Evolutionary conservation across 2,329 filamentous ascomycete genomes (phyloP), one percentile per base, ranked within the genome.

Genomic region (Lomentospora prolificans): DNA sequence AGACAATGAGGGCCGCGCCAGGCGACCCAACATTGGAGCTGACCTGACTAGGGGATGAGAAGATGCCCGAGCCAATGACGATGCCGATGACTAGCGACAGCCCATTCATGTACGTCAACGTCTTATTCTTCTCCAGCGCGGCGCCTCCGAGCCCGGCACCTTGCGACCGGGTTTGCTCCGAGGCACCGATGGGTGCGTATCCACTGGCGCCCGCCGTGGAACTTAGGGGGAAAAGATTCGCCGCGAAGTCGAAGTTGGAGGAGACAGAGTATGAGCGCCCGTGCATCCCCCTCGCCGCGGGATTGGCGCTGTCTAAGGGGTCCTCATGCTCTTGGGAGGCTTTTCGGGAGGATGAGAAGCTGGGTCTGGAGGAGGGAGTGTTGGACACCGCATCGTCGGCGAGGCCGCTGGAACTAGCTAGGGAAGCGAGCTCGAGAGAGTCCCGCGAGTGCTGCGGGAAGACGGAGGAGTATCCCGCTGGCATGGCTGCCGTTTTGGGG

Each of bases 51-150:
- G 92, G 92, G 22, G 90, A 95, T 3, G 90, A 95, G 72, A 97
- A 99, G 65, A 99, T 96, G 12, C 92, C 94, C 24, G 89, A 95
- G 3, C 94, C 94, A 65, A 99, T 97, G 62, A 97, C 95, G 60
- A 99, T 72, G 1, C 94, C 92, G 51, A 97, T 81, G 52, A 99
- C 88, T 57, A 99, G 76, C 24, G 90, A 95, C 57, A 99, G 71
- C 1, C 94, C 94, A 69, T 99, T 99, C 50, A 97, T 68, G 66
- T 92, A 97, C 27, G 94, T 97, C 70, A 99, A 73, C 12, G 89
- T 95, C 75, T 99, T 99, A 75, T 95, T 87, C 69, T 90, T 94
- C 76, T 99, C 94, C 60, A 97, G 72, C 41, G 87, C 90, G n/a
- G 81, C 86, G 58, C 86, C 87, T n/a, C 82, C 81, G 22, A 87